Base-by-base conservation (phyloP, 2,329 filamentous ascomycete genomes). In the Talaromyces sp. region DNA sequence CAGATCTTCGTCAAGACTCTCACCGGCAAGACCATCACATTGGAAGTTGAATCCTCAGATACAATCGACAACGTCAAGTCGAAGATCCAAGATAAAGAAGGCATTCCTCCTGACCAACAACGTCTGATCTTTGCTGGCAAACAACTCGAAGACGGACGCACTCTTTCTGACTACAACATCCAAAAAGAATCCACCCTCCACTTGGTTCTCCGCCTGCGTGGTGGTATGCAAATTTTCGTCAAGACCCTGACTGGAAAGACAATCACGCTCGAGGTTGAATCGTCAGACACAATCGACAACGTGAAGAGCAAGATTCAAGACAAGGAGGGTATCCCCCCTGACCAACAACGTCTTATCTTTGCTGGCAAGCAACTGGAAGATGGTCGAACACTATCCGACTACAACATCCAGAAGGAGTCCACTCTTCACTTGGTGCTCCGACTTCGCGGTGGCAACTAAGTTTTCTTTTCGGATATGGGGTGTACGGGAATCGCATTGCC, bases 51-150 rank as follows among this genome's bases (percentile, higher is more conserved):
- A 74, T 92, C 88, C 0, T 91, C 87, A 5, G 92, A 96, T 71
- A 96, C 92, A 0, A 96, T 96, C 73, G 92, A 96, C 80, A 96
- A 96, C 66, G 93, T 97, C 1, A 96, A 96, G 82, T 84, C 82
- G 5, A 96, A 97, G 85, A 97, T 97, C 49, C 85, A 88, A 73
- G 84, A 86, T 66, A 88, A 88, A 78, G 86, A 88, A 78, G 93
- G 93, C 27, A 96, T 97, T 59, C 93, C 93, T 0, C 93, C 93
- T 1, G 93, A 96, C 77, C 61, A 63, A 42, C 61, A 63, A 57
- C 61, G 61, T 19, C 32, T 63, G 57, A 63, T 63, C 27, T 63
- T 63, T 22, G 61, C 61, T 33, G 61, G 61, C 19, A 63, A 63
- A 54, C 61, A 63, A 32, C 54, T 63, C 15, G 61, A 63, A 55